Evolutionary conservation across 2,329 filamentous ascomycete species (phyloP), one percentile per base, ranked within the genome.

Genomic region (Magnaporthiopsis incrustans): DNA sequence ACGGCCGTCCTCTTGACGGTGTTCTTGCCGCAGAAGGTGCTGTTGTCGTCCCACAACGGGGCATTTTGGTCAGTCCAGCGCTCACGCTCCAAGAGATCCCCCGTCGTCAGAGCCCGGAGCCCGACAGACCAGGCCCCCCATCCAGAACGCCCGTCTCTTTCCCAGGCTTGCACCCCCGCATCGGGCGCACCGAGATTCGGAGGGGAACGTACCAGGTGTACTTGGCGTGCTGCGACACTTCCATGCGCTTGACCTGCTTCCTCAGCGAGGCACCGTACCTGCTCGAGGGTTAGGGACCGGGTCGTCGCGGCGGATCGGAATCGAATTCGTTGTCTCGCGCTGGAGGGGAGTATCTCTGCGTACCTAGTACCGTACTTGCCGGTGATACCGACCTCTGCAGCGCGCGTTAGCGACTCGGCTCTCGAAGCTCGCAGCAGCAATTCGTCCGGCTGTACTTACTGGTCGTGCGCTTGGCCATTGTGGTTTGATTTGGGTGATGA

Each of bases 361-460:
- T 64, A 64, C 63, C 63, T 60, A 58, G 58, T 60, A 61, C 63
- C 63, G 59, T 64, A 64, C 63, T 64, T 64, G 63, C 63, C 63
- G 63, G 63, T 64, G 44, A 64, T 64, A 58, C 63, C 63, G 63
- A 64, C 63, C 59, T 64, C 63, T 64, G 63, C 32, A 57, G 32
- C 26, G 38, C 15, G 26, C 26, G 57, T 63, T 59, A 63, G 61
- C n/a, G 27, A 57, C n/a, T 22, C 6, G 44, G 22, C 50, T 32
- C 30, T 25, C 11, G n/a, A n/a, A 61, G 7, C 56, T 3, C 22
- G 12, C 22, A 25, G 4, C 18, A 6, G 3, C 60, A 32, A 12
- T 6, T 15, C 15, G 26, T 63, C 4, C 7, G 12, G 5, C 33
- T 26, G 26, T 15, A 63, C 62, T 58, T 63, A 63, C 62, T 63